Percentiles rank a stretch among this genome's conserved stretches.
Conservation (phyloP, 495 filamentous ascomycete genomes). For the Jackrogersella minutella region DNA sequence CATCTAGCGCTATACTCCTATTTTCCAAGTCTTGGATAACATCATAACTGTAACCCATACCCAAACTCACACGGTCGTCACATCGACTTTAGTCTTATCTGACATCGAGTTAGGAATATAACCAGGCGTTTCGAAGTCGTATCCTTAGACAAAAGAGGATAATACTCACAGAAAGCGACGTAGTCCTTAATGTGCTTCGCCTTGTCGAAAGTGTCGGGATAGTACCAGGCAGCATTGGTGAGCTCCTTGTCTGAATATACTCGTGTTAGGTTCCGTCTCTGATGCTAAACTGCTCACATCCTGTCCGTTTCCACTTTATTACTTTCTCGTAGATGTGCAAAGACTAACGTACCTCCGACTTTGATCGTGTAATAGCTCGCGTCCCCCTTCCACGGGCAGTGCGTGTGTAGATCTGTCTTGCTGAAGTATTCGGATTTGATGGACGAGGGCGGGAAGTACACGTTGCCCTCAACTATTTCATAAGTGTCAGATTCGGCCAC, state of each 20-base stretch:
- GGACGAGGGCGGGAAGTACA: constrained; percentile 67
- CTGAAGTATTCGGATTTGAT: constrained; percentile 53
- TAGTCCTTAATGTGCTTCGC: constrained; percentile 66
- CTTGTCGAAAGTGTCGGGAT: constrained; percentile 65
- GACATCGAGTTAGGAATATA: constrained; percentile 13
- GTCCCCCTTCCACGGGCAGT: constrained; percentile 75
- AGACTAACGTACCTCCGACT: constrained; percentile 57
- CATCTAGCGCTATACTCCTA: no score
- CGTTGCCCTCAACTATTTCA: constrained; percentile 74
- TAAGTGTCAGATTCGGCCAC: constrained; percentile 69
- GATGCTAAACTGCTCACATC: not conserved
- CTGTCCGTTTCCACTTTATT: not conserved
- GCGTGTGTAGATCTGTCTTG: constrained; percentile 50
- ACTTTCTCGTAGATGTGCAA: not conserved
- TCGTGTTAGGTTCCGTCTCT: constrained; percentile 1
- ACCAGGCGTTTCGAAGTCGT: no score
- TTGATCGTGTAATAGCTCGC: constrained; percentile 72
- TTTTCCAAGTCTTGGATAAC: no score
- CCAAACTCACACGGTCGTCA: constrained; percentile 18
- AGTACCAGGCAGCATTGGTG: constrained; percentile 74
- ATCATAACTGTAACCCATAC: not conserved
- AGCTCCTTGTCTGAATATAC: constrained; percentile 54
- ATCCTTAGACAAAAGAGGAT: constrained; percentile 3
- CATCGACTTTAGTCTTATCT: constrained; percentile 57
- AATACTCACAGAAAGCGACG: constrained; percentile 73